Conservation (phyloP, 148 eudicot species). For the Nepenthes mirabilis region DNA sequence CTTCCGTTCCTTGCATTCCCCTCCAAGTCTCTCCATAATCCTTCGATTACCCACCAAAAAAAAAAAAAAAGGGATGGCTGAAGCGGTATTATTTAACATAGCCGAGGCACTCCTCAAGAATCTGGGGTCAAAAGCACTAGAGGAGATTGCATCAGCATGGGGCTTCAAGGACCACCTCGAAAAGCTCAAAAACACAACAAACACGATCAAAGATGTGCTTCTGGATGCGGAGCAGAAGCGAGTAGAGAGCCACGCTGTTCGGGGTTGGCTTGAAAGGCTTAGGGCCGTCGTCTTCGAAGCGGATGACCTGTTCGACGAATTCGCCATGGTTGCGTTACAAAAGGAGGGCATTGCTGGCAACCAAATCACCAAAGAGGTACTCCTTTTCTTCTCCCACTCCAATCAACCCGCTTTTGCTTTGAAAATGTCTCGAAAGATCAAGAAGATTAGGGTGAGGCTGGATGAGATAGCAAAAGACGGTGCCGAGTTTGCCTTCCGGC, state of each 20-base stretch:
- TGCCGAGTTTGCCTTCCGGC: conserved; percentile 9
- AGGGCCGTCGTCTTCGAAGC: conserved; percentile 10
- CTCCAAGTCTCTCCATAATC: too few relatives aligned
- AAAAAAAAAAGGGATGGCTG: conserved; percentile 15
- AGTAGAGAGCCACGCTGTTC: conserved; percentile 4
- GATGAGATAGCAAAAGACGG: conserved; percentile 1
- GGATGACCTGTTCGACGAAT: conserved; percentile 19
- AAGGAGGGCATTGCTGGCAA: neutral
- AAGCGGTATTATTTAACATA: conserved; percentile 6
- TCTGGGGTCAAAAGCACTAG: conserved; percentile 9
- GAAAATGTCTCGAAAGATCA: conserved; percentile 6
- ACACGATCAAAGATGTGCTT: conserved; percentile 9
- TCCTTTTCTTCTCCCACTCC: conserved; percentile 8
- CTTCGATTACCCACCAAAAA: too few relatives aligned
- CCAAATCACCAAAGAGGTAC: conserved; percentile 5
- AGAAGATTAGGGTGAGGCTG: conserved; percentile 6
- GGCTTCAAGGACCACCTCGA: conserved; percentile 7
- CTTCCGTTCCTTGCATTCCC: too few relatives aligned
- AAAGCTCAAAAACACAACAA: conserved; percentile 7
- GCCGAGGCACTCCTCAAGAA: conserved; percentile 6
- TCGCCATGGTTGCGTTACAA: conserved; percentile 1
- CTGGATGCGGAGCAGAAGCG: conserved; percentile 21
- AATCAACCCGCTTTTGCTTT: conserved; percentile 5
- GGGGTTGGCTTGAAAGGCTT: conserved; percentile 16
- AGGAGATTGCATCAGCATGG: conserved; percentile 10